Evolutionary conservation across 2,329 filamentous ascomycete species (phyloP).

Genomic region (Aureobasidium pullulans): DNA sequence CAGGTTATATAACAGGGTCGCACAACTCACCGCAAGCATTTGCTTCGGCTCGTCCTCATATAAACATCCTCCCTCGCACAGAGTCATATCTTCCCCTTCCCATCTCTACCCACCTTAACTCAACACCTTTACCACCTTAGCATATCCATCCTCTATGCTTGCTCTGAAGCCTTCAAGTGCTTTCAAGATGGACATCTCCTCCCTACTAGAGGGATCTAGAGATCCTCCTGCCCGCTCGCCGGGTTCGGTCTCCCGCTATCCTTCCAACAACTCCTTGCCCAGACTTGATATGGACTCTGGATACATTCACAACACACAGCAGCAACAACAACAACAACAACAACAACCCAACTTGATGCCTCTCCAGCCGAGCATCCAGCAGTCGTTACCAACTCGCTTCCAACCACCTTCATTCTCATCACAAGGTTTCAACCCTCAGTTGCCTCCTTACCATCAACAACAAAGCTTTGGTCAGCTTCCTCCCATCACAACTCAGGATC

Average conservation of each 20-base stretch:
- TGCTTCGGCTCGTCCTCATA: background rate
- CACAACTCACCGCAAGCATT: conserved; percentile 14
- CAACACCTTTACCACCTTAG: background rate
- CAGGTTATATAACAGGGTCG: conserved; percentile 10
- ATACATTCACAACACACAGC: background rate
- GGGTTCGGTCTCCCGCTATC: conserved; percentile 32
- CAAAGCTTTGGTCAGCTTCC: conserved; percentile 7
- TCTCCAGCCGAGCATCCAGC: conserved; percentile 1
- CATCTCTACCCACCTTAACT: background rate
- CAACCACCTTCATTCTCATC: conserved; percentile 8
- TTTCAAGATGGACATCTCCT: conserved; percentile 91
- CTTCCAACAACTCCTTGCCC: conserved; percentile 14
- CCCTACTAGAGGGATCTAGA: conserved; percentile 61
- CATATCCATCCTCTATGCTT: conserved; percentile 30
- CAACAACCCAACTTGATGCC: conserved; percentile 4
- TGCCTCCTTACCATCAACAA: conserved; percentile 22
- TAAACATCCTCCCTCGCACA: conserved; percentile 1
- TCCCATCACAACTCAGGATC: conserved; percentile 13
- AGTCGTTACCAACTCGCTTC: conserved; percentile 6
- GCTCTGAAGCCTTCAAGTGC: conserved; percentile 37
- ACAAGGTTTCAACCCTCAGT: conserved; percentile 20
- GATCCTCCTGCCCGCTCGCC: conserved; percentile 62
- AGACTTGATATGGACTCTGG: conserved; percentile 7
- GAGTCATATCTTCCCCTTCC: background rate
- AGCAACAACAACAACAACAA: too few species aligned